Percentiles rank a stretch among this genome's conserved stretches.
Evolutionary conservation across 352 stramenopile genomes (phyloP).

Genomic region (Globisporangium iwayamae): DNA sequence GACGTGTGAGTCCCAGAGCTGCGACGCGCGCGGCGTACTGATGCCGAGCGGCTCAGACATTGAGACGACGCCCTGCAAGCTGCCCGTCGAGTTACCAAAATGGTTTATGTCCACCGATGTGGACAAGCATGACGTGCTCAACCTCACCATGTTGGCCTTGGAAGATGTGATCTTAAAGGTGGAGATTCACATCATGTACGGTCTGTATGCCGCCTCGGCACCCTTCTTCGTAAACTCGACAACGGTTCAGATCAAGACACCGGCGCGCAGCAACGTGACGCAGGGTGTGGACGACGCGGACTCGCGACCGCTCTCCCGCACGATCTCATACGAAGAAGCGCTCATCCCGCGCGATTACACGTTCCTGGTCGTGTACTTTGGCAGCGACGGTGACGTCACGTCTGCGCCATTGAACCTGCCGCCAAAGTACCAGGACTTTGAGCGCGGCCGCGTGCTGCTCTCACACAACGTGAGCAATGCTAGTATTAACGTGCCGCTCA

Average conservation of each 20-base stretch:
- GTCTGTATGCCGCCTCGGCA: constrained; percentile 80
- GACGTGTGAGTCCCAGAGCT: constrained; percentile 87
- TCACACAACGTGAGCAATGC: constrained; percentile 89
- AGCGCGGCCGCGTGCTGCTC: constrained; percentile 91
- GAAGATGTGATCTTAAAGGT: constrained; percentile 95
- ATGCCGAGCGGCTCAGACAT: constrained; percentile 52
- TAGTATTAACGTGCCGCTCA: constrained; percentile 60
- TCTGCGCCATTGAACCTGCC: constrained; percentile 92
- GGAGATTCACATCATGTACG: constrained; percentile 95
- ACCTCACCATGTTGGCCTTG: constrained; percentile 93
- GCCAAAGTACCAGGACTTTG: constrained; percentile 90
- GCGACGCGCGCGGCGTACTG: constrained; percentile 55
- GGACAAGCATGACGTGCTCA: constrained; percentile 92
- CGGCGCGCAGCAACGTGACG: constrained; percentile 67
- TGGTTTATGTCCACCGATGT: constrained; percentile 91
- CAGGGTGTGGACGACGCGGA: constrained; percentile 53
- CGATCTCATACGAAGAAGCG: constrained; percentile 84
- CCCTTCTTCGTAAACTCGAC: constrained; percentile 93
- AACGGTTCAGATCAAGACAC: constrained; percentile 75
- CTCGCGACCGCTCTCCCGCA: constrained; percentile 64
- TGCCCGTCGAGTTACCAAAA: constrained; percentile 84
- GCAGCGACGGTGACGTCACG: constrained; percentile 52
- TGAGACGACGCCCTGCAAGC: constrained; percentile 90
- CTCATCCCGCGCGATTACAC: constrained; percentile 84
- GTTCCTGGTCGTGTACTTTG: constrained; percentile 88